Percentiles rank a stretch among this genome's conserved stretches.
Conservation (phyloP, 2,329 filamentous ascomycete genomes). For the Ascocoryne sarcoides region DNA sequence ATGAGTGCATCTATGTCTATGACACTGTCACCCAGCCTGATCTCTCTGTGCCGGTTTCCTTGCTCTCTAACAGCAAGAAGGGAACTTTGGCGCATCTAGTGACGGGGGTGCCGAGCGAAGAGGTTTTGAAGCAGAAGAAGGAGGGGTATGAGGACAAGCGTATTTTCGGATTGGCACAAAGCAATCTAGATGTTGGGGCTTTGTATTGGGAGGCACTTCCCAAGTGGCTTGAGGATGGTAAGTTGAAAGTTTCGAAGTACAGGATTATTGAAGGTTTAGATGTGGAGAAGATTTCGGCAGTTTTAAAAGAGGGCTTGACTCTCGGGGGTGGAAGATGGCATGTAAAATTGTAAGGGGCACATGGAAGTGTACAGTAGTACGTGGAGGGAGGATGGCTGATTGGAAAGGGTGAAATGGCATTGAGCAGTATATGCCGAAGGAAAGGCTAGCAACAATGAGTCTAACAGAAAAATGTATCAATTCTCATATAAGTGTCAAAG, state of each 20-base stretch:
- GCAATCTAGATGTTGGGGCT: constrained; percentile 2
- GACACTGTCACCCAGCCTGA: constrained; percentile 28
- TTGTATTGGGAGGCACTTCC: constrained; percentile 3
- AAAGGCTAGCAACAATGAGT: too few relatives aligned
- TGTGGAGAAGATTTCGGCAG: constrained; percentile 19
- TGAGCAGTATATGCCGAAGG: too few relatives aligned
- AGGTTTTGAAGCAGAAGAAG: neutral
- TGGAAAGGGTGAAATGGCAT: too few relatives aligned
- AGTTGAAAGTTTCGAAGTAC: neutral
- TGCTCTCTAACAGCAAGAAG: constrained; percentile 30
- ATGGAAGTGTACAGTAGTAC: too few relatives aligned
- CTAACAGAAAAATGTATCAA: too few relatives aligned
- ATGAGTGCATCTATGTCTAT: constrained; percentile 32
- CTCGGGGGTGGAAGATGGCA: too few relatives aligned
- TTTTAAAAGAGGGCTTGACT: too few relatives aligned
- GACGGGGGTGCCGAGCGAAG: too few relatives aligned
- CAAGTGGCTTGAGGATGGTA: constrained; percentile 1
- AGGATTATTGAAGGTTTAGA: constrained; percentile 3
- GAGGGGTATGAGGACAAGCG: neutral
- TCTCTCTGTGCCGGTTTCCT: constrained; percentile 27
- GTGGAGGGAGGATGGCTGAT: too few relatives aligned
- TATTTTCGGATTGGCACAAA: neutral
- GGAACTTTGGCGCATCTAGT: constrained; percentile 28
- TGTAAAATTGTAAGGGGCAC: too few relatives aligned
- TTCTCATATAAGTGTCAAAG: too few relatives aligned